Evolutionary conservation across 2,329 filamentous ascomycete species (phyloP), one percentile per base, ranked within the genome.

Genomic region (Penicillium digitatum): DNA sequence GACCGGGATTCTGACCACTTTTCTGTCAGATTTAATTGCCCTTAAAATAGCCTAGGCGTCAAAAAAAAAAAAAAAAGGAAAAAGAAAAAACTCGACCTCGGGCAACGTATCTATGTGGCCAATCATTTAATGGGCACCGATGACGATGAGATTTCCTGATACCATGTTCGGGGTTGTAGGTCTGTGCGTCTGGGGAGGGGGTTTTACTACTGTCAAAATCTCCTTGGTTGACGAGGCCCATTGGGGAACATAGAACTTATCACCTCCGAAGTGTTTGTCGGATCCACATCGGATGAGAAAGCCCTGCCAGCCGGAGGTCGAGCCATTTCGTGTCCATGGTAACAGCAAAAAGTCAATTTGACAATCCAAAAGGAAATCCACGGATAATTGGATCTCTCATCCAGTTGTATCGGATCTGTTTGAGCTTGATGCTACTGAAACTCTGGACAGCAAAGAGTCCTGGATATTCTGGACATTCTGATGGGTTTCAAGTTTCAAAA

Each of bases 101-200:
- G 39, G n/a, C 46, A 10, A 38, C 26, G 14, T 11, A 20, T 10
- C 14, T 34, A 45, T 40, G 31, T 46, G 37, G 35, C 57, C 57
- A 59, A 59, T 57, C 55, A 57, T 46, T 18, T 16, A 11, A 29
- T 27, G 12, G 8, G 5, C 42, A 24, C 32, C 29, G 34, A 61
- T 61, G 59, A 61, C 57, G 59, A 49, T 40, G 52, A 59, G 57
- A 61, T 59, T 59, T 32, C 31, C 43, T 38, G 18, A 47, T 40
- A 43, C 32, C 49, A 20, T 27, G 51, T 52, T 58, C 50, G 59
- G 57, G 58, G 53, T 29, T 20, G 1, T 22, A 56, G 56, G 57
- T 60, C 58, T 52, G 58, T 60, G 58, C 56, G 56, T 45, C 34
- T 39, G 20, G 34, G 27, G 37, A 31, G 24, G 40, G 45, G 48